Percentiles rank a stretch among this genome's conserved stretches.
These are phyloP conservation scores for Penicillium malachiteum DNA, from an alignment of 495 filamentous ascomycete species.

Conservation along the genomic window DNA sequence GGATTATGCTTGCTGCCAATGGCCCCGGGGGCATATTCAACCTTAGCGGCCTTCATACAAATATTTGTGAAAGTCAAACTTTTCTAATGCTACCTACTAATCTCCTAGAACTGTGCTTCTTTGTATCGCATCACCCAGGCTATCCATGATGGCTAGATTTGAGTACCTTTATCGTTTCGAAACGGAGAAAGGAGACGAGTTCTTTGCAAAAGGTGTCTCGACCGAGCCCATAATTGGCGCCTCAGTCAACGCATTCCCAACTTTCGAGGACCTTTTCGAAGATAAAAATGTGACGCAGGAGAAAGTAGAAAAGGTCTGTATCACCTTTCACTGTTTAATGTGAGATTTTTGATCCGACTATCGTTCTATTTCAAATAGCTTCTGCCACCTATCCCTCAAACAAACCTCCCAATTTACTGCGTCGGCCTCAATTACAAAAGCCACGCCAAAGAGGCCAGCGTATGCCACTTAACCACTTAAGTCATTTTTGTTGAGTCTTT, in stretches of 20 bases:
- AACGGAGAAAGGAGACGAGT: neutral
- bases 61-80: no score
- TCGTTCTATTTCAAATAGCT: slow-evolving; percentile 7
- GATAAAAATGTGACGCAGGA: neutral
- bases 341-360: neutral
- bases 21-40: no score
- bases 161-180: neutral
- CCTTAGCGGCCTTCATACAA: no score
- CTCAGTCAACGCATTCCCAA: neutral
- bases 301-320: neutral
- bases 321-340: neutral
- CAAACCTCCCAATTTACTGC: slow-evolving; percentile 29
- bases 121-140: neutral
- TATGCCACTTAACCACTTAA: slow-evolving; percentile 7
- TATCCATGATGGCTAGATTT: neutral
- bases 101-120: neutral
- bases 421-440: slow-evolving; percentile 45
- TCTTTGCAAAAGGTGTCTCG: neutral
- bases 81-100: no score
- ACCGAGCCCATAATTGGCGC: neutral
- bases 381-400: slow-evolving; percentile 19
- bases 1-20: no score
- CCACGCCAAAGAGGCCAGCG: slow-evolving; percentile 41
- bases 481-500: neutral
- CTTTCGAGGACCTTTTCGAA: neutral